These are phyloP conservation scores for Hypomyces rosellus DNA, from an alignment of 2,329 filamentous ascomycete species.

Conservation along the genomic window DNA sequence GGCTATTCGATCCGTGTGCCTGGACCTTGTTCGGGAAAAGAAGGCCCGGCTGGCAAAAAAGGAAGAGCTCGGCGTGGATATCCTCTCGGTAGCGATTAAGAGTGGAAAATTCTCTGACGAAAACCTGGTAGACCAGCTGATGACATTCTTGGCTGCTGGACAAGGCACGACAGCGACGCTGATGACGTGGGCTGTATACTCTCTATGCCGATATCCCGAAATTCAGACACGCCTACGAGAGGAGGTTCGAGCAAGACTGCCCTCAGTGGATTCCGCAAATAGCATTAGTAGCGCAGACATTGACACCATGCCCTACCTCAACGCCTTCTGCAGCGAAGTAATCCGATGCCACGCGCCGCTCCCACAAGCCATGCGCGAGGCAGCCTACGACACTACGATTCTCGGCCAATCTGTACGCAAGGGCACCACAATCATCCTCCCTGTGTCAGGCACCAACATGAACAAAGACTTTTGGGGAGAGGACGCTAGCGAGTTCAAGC, in stretches of 20 bases:
- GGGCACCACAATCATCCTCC: conserved; percentile 28
- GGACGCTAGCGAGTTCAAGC: conserved; percentile 29
- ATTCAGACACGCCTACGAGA: conserved; percentile 60
- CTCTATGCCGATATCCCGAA: conserved; percentile 58
- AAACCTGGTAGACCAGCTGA: conserved; percentile 75
- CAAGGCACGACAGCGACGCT: conserved; percentile 74
- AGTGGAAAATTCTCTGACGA: conserved; percentile 71
- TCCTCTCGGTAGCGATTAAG: conserved; percentile 71
- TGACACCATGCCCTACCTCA: conserved; percentile 25
- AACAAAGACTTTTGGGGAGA: conserved; percentile 29
- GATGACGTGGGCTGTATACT: conserved; percentile 66
- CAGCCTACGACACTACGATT: conserved; percentile 25
- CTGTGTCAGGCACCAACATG: conserved; percentile 25
- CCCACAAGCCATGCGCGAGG: conserved; percentile 20
- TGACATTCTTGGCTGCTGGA: conserved; percentile 80
- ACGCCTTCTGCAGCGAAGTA: conserved; percentile 38
- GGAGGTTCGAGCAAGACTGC: conserved; percentile 45
- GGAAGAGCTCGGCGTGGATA: conserved; percentile 56
- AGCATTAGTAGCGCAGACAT: conserved; percentile 8
- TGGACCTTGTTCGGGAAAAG: conserved; percentile 64
- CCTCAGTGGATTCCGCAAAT: neutral
- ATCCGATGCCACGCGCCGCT: conserved; percentile 35
- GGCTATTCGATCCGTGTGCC: conserved; percentile 59
- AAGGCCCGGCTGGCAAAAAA: conserved; percentile 45
- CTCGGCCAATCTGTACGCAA: conserved; percentile 29